Base-by-base conservation (phyloP, 306 rosid genomes). In the Vigna angularis region DNA sequence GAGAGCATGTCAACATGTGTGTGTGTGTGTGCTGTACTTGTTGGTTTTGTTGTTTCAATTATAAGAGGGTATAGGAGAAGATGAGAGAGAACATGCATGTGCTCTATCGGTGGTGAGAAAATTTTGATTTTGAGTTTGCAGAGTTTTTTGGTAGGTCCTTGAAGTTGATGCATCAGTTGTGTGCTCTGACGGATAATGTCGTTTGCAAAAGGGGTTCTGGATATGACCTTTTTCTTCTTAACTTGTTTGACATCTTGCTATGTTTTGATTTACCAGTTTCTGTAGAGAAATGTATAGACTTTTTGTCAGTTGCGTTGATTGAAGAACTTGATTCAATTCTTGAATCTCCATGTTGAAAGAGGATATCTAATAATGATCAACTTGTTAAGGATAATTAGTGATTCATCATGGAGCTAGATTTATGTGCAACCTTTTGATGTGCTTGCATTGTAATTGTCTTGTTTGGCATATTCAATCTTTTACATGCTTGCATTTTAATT, bases 11-110 rank as follows among this genome's bases (percentile, higher is more conserved):
- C n/a, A 26, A 24, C 64, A 26, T 63, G 11, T 18, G 20, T 52
- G 75, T 20, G 75, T 20, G 22, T 75, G 48, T 71, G 34, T 71
- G 7, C 30, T 80, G 51, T 66, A 20, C 62, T 24, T 28, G 48
- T 64, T 71, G 38, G 47, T 40, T 71, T 64, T 63, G 48, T 70
- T 57, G 51, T 28, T 75, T 57, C 58, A 70, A 50, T 57, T 51
- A 55, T 17, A 17, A 26, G 71, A 55, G 55, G 50, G 59, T 22
- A 24, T 24, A 58, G 57, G 66, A 30, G 70, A 57, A 20, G 13
- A 74, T 3, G 76, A n/a, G 72, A 65, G 36, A 9, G 45, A 58
- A 30, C 75, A 71, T 82, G 75, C 75, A 76, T 71, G 36, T 20
- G 32, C 26, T 75, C 69, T 57, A 53, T 32, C 70, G 66, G 52